A percentile compares a stretch with the other conserved stretches of the same genome.
phyloP scores from a whole-genome alignment of 495 filamentous ascomycete species.

The Oleoguttula mirabilis region DNA sequence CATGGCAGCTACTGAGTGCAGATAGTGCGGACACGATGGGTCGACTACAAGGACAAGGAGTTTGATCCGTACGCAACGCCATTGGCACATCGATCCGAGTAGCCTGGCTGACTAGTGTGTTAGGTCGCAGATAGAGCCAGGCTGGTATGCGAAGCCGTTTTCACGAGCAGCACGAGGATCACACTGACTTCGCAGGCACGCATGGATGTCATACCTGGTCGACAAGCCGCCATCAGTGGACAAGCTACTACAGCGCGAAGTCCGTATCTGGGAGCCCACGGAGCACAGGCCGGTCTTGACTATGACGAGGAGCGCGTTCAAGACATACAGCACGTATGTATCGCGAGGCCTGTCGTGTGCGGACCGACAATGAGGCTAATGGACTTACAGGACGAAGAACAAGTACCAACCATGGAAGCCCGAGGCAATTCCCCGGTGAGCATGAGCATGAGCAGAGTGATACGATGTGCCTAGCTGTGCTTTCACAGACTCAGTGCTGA shows the following conservation, averaged over 20 bases:
- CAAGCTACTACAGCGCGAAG: constrained; percentile 49
- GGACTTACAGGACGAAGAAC: constrained; percentile 26
- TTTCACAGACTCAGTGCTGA: too few relatives aligned
- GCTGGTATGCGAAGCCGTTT: constrained; percentile 48
- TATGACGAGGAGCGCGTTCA: constrained; percentile 62
- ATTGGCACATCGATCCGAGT: not conserved
- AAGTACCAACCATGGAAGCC: constrained; percentile 32
- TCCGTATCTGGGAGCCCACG: constrained; percentile 61
- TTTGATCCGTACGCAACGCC: constrained; percentile 56
- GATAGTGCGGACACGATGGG: constrained; percentile 90
- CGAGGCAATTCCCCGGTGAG: constrained; percentile 23
- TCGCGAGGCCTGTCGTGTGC: not conserved
- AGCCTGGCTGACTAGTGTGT: not conserved
- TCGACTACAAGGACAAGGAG: constrained; percentile 85
- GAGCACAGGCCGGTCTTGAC: constrained; percentile 69
- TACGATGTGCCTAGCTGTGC: too few relatives aligned
- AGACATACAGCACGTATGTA: constrained; percentile 83
- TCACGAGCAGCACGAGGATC: too few relatives aligned
- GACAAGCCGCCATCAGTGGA: constrained; percentile 77
- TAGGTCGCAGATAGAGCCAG: constrained; percentile 79
- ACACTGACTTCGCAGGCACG: constrained; percentile 49
- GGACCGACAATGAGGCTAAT: not conserved
- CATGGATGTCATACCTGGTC: constrained; percentile 88
- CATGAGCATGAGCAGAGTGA: too few relatives aligned
- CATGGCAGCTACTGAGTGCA: constrained; percentile 19